Evolutionary conservation across 345 rosid genomes (phyloP).

Genomic region (Rhizophora mangle): DNA sequence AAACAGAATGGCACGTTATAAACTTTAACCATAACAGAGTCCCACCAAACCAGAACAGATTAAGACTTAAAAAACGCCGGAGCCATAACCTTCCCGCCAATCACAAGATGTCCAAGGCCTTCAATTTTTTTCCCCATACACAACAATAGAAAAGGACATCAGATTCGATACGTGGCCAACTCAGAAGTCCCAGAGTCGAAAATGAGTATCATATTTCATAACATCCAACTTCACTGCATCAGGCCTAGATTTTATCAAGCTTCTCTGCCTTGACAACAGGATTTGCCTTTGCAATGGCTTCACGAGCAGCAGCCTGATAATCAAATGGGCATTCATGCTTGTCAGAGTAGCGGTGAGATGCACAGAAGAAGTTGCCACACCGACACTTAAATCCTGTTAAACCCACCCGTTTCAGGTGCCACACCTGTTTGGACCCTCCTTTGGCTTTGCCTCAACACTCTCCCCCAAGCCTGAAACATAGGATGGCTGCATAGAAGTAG

Average conservation of each 20-base stretch:
- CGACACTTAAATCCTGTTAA: slow-evolving; percentile 60
- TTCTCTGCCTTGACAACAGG: slow-evolving; percentile 61
- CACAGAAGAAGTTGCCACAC: slow-evolving; percentile 64
- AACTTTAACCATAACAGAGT: slow-evolving; percentile 30
- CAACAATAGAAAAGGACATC: slow-evolving; percentile 42
- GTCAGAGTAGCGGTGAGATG: slow-evolving; percentile 67
- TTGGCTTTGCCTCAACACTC: slow-evolving; percentile 47
- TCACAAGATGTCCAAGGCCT: slow-evolving; percentile 39
- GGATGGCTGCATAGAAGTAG: slow-evolving; percentile 37
- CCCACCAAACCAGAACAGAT: slow-evolving; percentile 44
- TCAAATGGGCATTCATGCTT: slow-evolving; percentile 64
- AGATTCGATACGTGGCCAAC: slow-evolving; percentile 26
- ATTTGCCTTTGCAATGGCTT: slow-evolving; percentile 62
- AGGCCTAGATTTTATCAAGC: slow-evolving; percentile 66
- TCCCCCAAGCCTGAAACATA: slow-evolving; percentile 27
- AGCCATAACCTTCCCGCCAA: slow-evolving; percentile 35
- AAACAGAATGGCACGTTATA: slow-evolving; percentile 31
- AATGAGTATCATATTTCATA: slow-evolving; percentile 28
- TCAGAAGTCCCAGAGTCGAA: slow-evolving; percentile 21
- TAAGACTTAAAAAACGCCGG: slow-evolving; percentile 32
- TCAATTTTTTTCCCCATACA: slow-evolving; percentile 17
- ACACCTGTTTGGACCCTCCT: slow-evolving; percentile 72
- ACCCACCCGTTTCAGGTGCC: slow-evolving; percentile 61
- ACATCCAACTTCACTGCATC: slow-evolving; percentile 7
- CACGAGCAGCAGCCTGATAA: slow-evolving; percentile 47